Percentiles rank a stretch among this genome's conserved stretches.
Conservation (phyloP, 2,329 filamentous ascomycete genomes). For the Byssothecium circinans region DNA sequence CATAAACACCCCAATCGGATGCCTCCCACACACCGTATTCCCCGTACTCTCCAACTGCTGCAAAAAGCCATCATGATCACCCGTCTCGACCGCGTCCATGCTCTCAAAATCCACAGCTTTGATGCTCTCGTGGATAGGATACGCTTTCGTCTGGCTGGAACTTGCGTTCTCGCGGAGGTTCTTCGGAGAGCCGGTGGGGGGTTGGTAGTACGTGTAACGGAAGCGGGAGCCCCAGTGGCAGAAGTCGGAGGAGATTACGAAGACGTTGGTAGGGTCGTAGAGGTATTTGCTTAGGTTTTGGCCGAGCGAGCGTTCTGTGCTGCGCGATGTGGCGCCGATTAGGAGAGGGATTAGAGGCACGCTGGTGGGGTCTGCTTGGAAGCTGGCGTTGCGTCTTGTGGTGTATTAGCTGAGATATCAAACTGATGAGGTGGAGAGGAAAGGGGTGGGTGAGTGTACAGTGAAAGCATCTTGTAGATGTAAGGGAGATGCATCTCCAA, state of each 20-base stretch:
- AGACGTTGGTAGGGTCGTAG: slow-evolving; percentile 72
- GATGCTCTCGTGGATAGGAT: slow-evolving; percentile 81
- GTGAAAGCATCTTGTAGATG: slow-evolving; percentile 74
- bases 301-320: slow-evolving; percentile 70
- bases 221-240: slow-evolving; percentile 93
- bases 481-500: slow-evolving; percentile 97
- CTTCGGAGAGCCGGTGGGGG: slow-evolving; percentile 46
- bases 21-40: slow-evolving; percentile 92
- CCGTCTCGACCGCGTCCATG: slow-evolving; percentile 82
- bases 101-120: slow-evolving; percentile 75
- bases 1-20: slow-evolving; percentile 93
- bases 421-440: background rate
- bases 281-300: slow-evolving; percentile 76
- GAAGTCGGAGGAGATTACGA: slow-evolving; percentile 93
- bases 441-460: slow-evolving; percentile 38
- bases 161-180: slow-evolving; percentile 27
- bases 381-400: slow-evolving; percentile 31
- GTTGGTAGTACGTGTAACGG: slow-evolving; percentile 77
- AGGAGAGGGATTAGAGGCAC: slow-evolving; percentile 83
- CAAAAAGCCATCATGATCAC: slow-evolving; percentile 70
- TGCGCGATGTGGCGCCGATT: slow-evolving; percentile 70
- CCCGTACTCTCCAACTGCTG: slow-evolving; percentile 69
- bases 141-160: slow-evolving; percentile 48
- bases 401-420: slow-evolving; percentile 20
- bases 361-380: slow-evolving; percentile 54